Evolutionary conservation across 305 asterid genomes (phyloP).

Genomic region (Fraxinus platypoda): DNA sequence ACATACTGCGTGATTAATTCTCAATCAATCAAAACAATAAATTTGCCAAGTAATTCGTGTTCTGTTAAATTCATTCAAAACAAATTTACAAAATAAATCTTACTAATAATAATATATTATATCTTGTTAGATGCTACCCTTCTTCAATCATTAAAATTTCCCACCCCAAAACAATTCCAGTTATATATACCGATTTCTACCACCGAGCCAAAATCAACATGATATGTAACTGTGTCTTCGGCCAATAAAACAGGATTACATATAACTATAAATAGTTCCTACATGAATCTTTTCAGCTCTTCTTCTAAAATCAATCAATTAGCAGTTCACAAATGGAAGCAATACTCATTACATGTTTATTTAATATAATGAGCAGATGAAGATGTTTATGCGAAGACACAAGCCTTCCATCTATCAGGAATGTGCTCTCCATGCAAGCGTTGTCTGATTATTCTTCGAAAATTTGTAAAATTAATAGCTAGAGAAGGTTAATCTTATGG

Average conservation of each 20-base stretch:
- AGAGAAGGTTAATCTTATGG: not conserved
- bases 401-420: not conserved
- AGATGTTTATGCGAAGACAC: not conserved
- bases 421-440: not conserved
- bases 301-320: not conserved
- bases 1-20: not conserved
- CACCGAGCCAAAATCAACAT: not conserved
- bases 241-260: not conserved
- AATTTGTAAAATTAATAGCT: not conserved
- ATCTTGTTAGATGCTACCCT: not conserved
- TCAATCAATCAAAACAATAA: no score
- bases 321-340: not conserved
- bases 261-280: not conserved
- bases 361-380: not conserved
- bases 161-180: not conserved
- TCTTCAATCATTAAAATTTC: not conserved
- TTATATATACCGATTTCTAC: not conserved
- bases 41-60: not conserved
- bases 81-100: not conserved
- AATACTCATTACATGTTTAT: not conserved
- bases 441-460: not conserved
- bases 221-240: not conserved
- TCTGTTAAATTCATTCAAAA: not conserved
- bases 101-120: not conserved
- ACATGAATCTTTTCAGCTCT: not conserved